phyloP scores from a whole-genome alignment of 2,329 filamentous ascomycete species.

The Lecanicillium sp. region DNA sequence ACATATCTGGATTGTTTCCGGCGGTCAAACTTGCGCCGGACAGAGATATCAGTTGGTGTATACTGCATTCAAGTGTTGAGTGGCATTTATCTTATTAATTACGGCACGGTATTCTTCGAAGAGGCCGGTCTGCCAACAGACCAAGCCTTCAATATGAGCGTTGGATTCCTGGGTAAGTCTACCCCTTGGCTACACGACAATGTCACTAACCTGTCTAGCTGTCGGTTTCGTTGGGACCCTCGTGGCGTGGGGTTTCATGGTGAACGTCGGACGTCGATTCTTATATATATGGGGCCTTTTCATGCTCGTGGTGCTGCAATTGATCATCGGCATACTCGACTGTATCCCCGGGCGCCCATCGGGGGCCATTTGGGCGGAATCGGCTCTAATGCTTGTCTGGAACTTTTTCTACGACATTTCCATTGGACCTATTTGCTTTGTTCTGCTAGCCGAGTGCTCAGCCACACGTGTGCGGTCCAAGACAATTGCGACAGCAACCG shows the following conservation, averaged over 20 bases:
- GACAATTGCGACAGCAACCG: slow-evolving; percentile 35
- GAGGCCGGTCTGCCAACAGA: slow-evolving; percentile 33
- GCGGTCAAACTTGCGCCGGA: slow-evolving; percentile 37
- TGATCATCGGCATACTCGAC: slow-evolving; percentile 46
- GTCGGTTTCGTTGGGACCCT: slow-evolving; percentile 34
- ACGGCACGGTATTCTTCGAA: slow-evolving; percentile 39
- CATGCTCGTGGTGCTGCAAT: slow-evolving; percentile 40
- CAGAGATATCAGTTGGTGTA: slow-evolving; percentile 47
- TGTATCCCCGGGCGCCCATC: slow-evolving; percentile 26
- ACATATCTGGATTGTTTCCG: slow-evolving; percentile 44
- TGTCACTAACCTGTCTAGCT: slow-evolving; percentile 29
- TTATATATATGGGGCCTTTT: slow-evolving; percentile 36
- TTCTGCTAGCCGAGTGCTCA: slow-evolving; percentile 35
- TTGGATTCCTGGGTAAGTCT: slow-evolving; percentile 7
- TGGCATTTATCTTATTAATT: slow-evolving; percentile 58
- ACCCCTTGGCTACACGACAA: no score
- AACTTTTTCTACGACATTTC: slow-evolving; percentile 25
- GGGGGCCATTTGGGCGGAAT: slow-evolving; percentile 28
- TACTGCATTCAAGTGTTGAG: slow-evolving; percentile 59
- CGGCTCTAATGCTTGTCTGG: slow-evolving; percentile 32
- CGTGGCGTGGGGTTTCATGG: slow-evolving; percentile 33
- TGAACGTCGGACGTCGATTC: slow-evolving; percentile 31
- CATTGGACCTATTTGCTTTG: slow-evolving; percentile 45
- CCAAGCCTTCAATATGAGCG: slow-evolving; percentile 28
- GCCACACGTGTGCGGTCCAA: slow-evolving; percentile 36